Conservation (phyloP, 495 filamentous ascomycete genomes). For the Penicillium nucicola region DNA sequence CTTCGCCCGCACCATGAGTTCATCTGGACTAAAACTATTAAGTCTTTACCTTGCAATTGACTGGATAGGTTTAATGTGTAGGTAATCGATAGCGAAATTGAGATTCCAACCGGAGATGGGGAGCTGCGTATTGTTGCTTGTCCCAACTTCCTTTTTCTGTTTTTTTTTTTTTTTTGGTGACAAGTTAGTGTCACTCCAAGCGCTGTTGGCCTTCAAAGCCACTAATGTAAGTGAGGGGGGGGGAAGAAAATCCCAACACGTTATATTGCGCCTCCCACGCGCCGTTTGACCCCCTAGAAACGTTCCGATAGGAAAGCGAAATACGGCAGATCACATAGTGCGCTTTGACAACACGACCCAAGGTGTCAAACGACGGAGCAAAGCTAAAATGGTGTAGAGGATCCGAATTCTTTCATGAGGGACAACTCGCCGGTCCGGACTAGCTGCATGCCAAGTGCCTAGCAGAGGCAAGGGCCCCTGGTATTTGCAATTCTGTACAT, state of each 20-base stretch:
- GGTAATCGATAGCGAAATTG: neutral
- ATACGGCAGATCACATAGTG: neutral
- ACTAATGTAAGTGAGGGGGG: neutral
- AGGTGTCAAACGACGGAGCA: conserved; percentile 1
- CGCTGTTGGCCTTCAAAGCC: neutral
- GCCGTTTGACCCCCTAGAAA: neutral
- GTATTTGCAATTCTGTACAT: no score
- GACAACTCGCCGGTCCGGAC: neutral
- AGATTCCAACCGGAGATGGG: neutral
- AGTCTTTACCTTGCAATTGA: neutral
- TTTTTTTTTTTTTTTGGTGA: neutral
- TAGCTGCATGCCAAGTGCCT: conserved; percentile 1
- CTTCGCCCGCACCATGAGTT: neutral
- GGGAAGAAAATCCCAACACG: no score
- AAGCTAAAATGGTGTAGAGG: neutral
- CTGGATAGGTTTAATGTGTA: neutral
- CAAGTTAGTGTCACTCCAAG: neutral
- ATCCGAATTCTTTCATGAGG: neutral
- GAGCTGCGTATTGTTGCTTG: neutral
- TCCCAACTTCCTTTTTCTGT: neutral
- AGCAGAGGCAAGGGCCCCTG: neutral
- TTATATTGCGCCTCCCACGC: neutral
- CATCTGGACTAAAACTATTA: neutral
- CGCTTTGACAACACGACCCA: conserved; percentile 3
- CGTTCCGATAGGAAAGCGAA: neutral